Percentiles rank a stretch among this genome's conserved stretches.
Conservation (phyloP, 2,329 filamentous ascomycete genomes). For the Apiospora saccharicola region DNA sequence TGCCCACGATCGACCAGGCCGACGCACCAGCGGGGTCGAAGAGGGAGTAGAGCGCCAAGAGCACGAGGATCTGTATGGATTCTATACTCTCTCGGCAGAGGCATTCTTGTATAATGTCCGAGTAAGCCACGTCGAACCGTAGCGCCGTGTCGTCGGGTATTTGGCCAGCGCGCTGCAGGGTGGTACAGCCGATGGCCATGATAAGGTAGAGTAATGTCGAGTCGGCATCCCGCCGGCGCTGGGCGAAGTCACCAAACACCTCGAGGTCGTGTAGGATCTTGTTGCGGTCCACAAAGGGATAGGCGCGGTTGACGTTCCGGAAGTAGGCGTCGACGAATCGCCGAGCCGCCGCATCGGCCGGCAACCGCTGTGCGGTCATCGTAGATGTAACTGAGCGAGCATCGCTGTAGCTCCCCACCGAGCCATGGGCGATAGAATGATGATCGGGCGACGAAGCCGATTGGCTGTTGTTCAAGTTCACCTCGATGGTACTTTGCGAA, state of each 20-base stretch:
- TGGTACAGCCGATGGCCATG: constrained; percentile 56
- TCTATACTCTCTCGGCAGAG: constrained; percentile 45
- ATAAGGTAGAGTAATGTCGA: constrained; percentile 51
- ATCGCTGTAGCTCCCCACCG: constrained; percentile 22
- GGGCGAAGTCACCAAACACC: constrained; percentile 35
- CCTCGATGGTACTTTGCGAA: constrained; percentile 22
- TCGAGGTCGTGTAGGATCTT: constrained; percentile 47
- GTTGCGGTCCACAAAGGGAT: constrained; percentile 51
- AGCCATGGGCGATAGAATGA: constrained; percentile 21
- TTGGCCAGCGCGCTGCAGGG: constrained; percentile 51
- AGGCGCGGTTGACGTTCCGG: constrained; percentile 53
- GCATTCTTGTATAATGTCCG: constrained; percentile 51
- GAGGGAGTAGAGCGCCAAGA: constrained; percentile 52
- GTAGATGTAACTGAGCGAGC: constrained; percentile 10
- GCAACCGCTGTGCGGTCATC: constrained; percentile 27
- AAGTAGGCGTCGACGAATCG: constrained; percentile 54
- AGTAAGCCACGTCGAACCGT: constrained; percentile 47
- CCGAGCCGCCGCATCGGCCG: constrained; percentile 39
- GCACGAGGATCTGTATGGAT: constrained; percentile 50
- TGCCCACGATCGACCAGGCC: constrained; percentile 49
- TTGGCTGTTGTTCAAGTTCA: constrained; percentile 24
- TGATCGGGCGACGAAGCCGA: constrained; percentile 12
- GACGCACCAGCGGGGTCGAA: constrained; percentile 51
- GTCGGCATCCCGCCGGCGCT: constrained; percentile 38
- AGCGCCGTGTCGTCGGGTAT: constrained; percentile 43